Evolutionary conservation across 768 basidiomycete genomes (phyloP), one percentile per base, ranked within the genome.

Genomic region (Naganishia onofrii): DNA sequence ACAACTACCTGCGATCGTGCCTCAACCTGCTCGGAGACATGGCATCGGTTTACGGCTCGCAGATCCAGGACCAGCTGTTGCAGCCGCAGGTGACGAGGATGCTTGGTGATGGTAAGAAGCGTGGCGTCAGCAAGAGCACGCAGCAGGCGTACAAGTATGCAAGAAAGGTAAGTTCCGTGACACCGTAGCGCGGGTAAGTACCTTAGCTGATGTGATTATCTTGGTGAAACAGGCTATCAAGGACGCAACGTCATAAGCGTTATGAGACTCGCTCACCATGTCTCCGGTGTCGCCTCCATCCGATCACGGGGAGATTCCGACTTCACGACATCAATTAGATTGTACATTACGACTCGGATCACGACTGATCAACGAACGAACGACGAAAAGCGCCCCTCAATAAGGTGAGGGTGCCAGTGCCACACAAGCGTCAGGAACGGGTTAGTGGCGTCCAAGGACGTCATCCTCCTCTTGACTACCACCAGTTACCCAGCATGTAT

Each of bases 101-200:
- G 26, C 87, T 91, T 73, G 82, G 94, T 74, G 86, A 90, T 72
- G 84, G 86, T 58, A 91, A 89, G 81, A 85, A 85, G 53, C 88
- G 80, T 58, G 71, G 91, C 28, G 87, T 89, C 83, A 85, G 87
- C 8, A 81, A 84, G 51, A 91, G 93, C 74, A 89, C 89, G 44
- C 93, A 89, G 86, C 90, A 88, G 85, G 92, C 90, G 3, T 84
- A 92, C 83, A 89, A 91, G 72, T 96, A 93, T 92, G 92, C 93
- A 23, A 87, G 90, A 66, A 93, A 96, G 87, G 93, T 93, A 58
- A 65, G 80, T 70, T 34, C 1, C 0, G 54, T 6, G 34, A 0
- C 6, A 12, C 34, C 15, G 42, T 42, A 15, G 15, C 13, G 13
- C 15, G 15, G 7, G 13, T 42, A 2, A 10, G 36, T 5, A 19